Base-by-base conservation (phyloP, 148 eudicot genomes). In the Salicornia ramosissima region DNA sequence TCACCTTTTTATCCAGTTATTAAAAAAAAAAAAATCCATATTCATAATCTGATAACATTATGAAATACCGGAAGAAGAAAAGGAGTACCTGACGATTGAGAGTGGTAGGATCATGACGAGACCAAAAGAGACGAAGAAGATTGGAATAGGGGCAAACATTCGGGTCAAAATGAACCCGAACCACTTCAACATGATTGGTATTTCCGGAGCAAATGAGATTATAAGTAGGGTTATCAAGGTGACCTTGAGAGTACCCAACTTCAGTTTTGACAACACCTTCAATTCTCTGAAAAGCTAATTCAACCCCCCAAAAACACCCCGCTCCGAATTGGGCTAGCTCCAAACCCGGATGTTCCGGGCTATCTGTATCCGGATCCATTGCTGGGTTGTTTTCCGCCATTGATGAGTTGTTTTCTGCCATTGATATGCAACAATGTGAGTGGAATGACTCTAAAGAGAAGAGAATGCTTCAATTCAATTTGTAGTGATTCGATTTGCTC, bases 241-340 rank as follows among this genome's bases (percentile, higher is more conserved):
- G 81, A 29, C 98, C 98, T 81, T 90, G 96, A 5, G 98, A 86
- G 67, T 94, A 94, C 18, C 92, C 98, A 22, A 90, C 98, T 75
- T 94, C 97, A 6, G 92, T 94, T 64, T 86, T 83, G 34, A 82
- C 82, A 18, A 94, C 99, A 5, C 99, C 99, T 34, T 73, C 68
- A 10, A 90, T 45, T 11, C 99, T 84, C 77, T 90, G 99, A 64
- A 85, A 94, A 0, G 91, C 83, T 13, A 94, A 72, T 71, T 94
- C 99, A n/a, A 94, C 96, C 0, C 99, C 86, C 99, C 99, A 94
- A 77, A 94, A 94, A 71, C 99, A 94, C 0, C 99, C 99, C 3
- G 99, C 97, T 15, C 77, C 99, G 72, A 94, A 90, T 33, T 87
- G 96, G 46, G 99, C 97, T 18, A 94, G 68, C 62, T 90, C 89